Evolutionary conservation across 225 moss, liverwort and hornwort genomes (phyloP), one percentile per base, ranked within the genome.

Genomic region (Sphagnum tenellum): DNA sequence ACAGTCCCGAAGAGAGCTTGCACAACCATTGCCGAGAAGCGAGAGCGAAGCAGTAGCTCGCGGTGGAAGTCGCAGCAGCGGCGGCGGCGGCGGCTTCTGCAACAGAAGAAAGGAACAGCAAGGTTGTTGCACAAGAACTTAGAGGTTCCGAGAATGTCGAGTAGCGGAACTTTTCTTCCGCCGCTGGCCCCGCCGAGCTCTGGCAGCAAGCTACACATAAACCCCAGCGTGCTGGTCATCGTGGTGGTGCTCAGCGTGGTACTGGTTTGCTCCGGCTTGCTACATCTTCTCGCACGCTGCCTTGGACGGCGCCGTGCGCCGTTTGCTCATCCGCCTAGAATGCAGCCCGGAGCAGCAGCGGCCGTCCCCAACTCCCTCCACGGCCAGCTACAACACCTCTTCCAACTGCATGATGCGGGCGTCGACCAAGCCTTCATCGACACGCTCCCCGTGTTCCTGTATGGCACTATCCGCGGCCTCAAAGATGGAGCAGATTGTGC

Each of bases 401-500:
- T 84, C 71, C 72, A 80, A 10, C 55, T 80, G 7, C 84, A 80
- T 62, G 77, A 84, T 60, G 66, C 77, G 0, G 84, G 84, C 5
- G 77, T 84, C 0, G 84, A 84, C 48, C 84, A 80, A 48, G 84
- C 71, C 2, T 73, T 84, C 55, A 84, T 84, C 12, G 80, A 84
- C 73, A 71, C 80, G 13, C 75, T 84, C n/a, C 84, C 84, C 4
- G 77, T 84, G 12, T 84, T 84, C 55, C 9, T 80, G 10, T 84
- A 84, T 12, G 80, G 84, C 13, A 77, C 84, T 50, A 75, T 84
- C 6, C 49, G 84, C 2, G 84, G 84, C 4, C 60, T 84, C 11
- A 84, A 84, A 49, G 84, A 84, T 1, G 80, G 84, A 45, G 84
- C 82, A 10, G 93, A 88, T 61, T 93, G 90, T 59, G 73, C 96